Evolutionary conservation across 495 filamentous ascomycete genomes (phyloP).

Genomic region (Tricharina praecox): DNA sequence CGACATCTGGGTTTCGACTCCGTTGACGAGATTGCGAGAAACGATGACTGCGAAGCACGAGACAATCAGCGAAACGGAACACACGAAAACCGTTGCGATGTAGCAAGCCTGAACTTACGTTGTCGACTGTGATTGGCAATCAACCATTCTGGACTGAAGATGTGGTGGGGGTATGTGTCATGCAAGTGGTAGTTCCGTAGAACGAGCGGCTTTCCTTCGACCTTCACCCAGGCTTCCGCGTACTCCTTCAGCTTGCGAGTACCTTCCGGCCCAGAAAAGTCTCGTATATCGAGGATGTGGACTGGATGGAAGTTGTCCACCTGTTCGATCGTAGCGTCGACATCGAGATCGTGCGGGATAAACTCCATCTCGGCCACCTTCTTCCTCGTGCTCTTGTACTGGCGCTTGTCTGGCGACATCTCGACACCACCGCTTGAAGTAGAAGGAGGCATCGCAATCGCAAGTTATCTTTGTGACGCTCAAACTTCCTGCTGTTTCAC

Average conservation of each 20-base stretch:
- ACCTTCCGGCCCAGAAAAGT: slow-evolving; percentile 55
- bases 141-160: slow-evolving; percentile 71
- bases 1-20: slow-evolving; percentile 58
- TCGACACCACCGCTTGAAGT: no score
- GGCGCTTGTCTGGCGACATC: background rate
- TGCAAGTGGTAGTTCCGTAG: slow-evolving; percentile 64
- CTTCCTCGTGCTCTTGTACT: slow-evolving; percentile 3
- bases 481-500: no score
- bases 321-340: slow-evolving; percentile 51
- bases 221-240: slow-evolving; percentile 58
- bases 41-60: no score
- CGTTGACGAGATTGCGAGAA: no score
- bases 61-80: no score
- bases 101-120: no score
- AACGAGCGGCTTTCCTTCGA: slow-evolving; percentile 70
- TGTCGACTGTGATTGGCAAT: slow-evolving; percentile 45
- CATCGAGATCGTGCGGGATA: slow-evolving; percentile 65
- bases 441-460: no score
- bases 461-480: no score
- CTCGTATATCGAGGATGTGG: slow-evolving; percentile 31
- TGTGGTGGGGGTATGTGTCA: slow-evolving; percentile 43
- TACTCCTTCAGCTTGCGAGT: slow-evolving; percentile 65
- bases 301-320: slow-evolving; percentile 74
- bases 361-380: slow-evolving; percentile 61
- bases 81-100: no score